A percentile compares a stretch with the other conserved stretches of the same genome.
Conservation (phyloP, 108 stramenopile species). For the Nannochloropsis oceanica region DNA sequence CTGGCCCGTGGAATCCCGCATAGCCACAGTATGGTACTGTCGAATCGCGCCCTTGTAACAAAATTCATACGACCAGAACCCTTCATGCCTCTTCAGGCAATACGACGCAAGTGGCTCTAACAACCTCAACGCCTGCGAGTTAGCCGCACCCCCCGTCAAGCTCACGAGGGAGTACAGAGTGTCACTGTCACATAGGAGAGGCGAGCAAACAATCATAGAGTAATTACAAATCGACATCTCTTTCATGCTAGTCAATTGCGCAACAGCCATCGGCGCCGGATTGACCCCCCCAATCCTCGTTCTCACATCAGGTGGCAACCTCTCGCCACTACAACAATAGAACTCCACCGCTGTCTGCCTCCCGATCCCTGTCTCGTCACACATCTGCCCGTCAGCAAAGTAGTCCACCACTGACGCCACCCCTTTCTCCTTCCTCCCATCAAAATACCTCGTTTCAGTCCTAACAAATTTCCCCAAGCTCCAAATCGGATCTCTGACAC, state of each 20-base stretch:
- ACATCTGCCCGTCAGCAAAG: background rate
- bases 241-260: background rate
- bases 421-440: background rate
- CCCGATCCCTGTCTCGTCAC: background rate
- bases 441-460: background rate
- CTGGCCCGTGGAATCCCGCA: background rate
- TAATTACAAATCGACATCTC: background rate
- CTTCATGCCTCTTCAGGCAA: background rate
- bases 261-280: background rate
- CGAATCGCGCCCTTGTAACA: background rate
- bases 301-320: background rate
- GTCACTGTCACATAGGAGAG: background rate
- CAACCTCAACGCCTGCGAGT: background rate
- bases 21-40: background rate
- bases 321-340: background rate
- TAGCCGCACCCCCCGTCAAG: background rate
- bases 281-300: background rate
- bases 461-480: background rate
- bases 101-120: background rate
- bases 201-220: background rate
- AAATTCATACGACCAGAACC: background rate
- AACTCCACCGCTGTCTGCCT: background rate
- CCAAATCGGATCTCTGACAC: background rate
- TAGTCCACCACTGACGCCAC: background rate
- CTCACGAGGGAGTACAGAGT: background rate